Percentiles rank a stretch among this genome's conserved stretches.
Evolutionary conservation across 2,329 filamentous ascomycete genomes (phyloP).

Genomic region (Epichloe coenophiala): DNA sequence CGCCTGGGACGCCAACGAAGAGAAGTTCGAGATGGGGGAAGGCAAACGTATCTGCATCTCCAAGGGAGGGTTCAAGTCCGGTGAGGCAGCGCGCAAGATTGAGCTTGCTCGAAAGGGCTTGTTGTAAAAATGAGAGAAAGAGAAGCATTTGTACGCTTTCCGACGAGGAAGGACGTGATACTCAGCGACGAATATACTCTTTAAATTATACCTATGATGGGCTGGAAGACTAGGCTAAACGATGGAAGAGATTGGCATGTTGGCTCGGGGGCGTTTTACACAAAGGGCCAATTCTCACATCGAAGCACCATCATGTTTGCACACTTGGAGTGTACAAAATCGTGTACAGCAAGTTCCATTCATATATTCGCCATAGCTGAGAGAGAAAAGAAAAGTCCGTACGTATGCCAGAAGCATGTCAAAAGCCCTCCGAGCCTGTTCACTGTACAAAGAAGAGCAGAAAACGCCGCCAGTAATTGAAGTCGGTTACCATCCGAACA

Average conservation of each 20-base stretch:
- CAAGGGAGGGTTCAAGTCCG: constrained; percentile 59
- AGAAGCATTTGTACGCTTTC: background rate
- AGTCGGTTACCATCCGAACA: background rate
- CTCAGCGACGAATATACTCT: background rate
- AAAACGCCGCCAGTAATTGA: background rate
- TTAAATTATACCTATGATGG: no score
- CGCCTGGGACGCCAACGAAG: constrained; percentile 60
- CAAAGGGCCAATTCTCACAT: no score
- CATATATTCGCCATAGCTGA: background rate
- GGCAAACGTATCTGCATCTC: constrained; percentile 62
- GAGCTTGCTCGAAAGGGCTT: constrained; percentile 69
- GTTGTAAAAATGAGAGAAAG: constrained; percentile 21
- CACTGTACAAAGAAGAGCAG: background rate
- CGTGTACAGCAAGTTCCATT: background rate
- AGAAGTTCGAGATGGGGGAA: constrained; percentile 63
- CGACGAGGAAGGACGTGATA: background rate
- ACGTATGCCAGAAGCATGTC: no score
- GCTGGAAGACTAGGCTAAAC: no score
- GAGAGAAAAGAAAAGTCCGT: background rate
- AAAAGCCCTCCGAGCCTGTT: no score
- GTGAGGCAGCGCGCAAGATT: constrained; percentile 61
- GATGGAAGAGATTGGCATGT: no score
- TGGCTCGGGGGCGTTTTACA: no score
- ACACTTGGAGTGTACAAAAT: background rate
- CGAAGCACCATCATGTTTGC: no score